Evolutionary conservation across 2,329 filamentous ascomycete genomes (phyloP).

Genomic region (Hirsutella rhossiliensis): DNA sequence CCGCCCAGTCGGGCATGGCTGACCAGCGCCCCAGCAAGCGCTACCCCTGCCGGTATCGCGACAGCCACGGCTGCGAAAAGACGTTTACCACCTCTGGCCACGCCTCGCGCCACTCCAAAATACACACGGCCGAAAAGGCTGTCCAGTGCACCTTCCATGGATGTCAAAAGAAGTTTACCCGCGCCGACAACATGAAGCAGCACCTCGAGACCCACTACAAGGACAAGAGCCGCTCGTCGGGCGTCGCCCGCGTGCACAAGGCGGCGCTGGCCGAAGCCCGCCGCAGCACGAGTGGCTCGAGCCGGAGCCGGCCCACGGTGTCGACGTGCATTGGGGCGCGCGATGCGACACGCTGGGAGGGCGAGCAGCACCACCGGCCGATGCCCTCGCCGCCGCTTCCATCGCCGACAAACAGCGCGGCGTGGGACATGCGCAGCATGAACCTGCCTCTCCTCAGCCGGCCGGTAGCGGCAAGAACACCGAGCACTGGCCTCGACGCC

Average conservation of each 20-base stretch:
- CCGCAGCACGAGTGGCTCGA: constrained; percentile 17
- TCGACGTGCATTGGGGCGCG: constrained; percentile 8
- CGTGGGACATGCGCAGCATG: constrained; percentile 36
- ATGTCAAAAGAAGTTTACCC: constrained; percentile 70
- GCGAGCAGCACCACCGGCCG: constrained; percentile 20
- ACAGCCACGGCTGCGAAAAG: constrained; percentile 61
- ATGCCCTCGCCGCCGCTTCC: constrained; percentile 12
- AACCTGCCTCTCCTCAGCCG: constrained; percentile 32
- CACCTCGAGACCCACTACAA: constrained; percentile 68
- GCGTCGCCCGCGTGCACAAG: constrained; percentile 20
- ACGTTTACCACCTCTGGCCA: constrained; percentile 78
- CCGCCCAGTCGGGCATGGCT: constrained; percentile 25
- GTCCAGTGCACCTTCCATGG: constrained; percentile 55
- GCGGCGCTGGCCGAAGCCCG: constrained; percentile 18
- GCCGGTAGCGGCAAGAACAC: constrained; percentile 28
- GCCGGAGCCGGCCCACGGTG: constrained; percentile 17
- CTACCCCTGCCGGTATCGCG: constrained; percentile 63
- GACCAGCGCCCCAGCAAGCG: constrained; percentile 45
- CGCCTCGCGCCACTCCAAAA: constrained; percentile 75
- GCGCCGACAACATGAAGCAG: constrained; percentile 81
- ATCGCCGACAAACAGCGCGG: constrained; percentile 21
- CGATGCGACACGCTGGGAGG: constrained; percentile 24
- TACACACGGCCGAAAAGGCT: constrained; percentile 71
- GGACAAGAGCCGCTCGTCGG: constrained; percentile 38
- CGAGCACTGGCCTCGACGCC: constrained; percentile 41